Percentiles rank a stretch among this genome's conserved stretches.
Evolutionary conservation across 768 basidiomycete genomes (phyloP).

Genomic region (Tricholoma terreum): DNA sequence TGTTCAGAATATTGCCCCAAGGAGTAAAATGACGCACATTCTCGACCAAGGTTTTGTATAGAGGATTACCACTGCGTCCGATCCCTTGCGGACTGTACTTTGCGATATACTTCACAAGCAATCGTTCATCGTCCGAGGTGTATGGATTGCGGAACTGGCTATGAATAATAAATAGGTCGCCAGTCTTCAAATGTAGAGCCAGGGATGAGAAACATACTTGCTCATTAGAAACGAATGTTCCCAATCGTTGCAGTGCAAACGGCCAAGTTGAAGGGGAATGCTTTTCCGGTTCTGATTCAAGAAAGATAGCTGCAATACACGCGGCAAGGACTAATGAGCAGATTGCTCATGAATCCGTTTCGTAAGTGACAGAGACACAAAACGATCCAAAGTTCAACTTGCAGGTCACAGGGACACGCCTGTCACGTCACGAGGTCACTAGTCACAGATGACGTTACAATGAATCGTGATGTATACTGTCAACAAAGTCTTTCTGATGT

Average conservation of each 20-base stretch:
- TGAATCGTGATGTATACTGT: no score
- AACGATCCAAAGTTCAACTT: not conserved
- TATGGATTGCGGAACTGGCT: constrained; percentile 26
- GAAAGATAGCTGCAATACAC: not conserved
- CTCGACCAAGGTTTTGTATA: constrained; percentile 42
- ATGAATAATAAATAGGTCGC: not conserved
- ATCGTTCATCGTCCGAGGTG: constrained; percentile 37
- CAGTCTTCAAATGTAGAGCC: not conserved
- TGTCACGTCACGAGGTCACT: constrained; percentile 16
- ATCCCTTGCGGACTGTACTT: constrained; percentile 35
- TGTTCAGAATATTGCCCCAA: not conserved
- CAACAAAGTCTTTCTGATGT: no score
- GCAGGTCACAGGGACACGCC: constrained; percentile 6
- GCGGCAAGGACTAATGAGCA: no score
- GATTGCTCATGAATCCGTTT: not conserved
- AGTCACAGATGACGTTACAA: not conserved
- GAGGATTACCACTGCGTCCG: constrained; percentile 43
- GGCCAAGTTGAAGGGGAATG: not conserved
- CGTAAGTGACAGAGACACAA: not conserved
- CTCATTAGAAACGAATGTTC: not conserved
- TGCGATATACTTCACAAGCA: constrained; percentile 48
- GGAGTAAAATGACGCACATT: constrained; percentile 40
- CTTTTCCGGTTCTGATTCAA: not conserved
- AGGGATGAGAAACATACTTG: constrained; percentile 1
- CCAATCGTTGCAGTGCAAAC: not conserved